Evolutionary conservation across 1,139 yeast genomes (phyloP), one percentile per base, ranked within the genome.

Genomic region (Debaryomycetaceae sp.): DNA sequence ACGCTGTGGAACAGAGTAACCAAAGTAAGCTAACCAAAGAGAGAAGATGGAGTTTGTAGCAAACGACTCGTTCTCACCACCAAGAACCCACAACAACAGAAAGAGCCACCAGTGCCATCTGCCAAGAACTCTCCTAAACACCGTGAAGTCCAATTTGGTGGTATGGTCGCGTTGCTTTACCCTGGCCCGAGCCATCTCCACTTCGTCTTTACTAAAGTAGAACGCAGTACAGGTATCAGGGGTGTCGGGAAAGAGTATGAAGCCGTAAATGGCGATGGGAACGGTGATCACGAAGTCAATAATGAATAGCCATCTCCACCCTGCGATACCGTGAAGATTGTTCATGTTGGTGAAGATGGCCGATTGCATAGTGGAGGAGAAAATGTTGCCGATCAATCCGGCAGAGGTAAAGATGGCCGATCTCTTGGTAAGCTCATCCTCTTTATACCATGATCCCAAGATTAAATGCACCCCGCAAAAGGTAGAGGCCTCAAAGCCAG

Each of bases 91-190:
- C 8, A 75, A 61, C 9, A 70, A 44, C 4, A 75, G 65, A 38
- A 76, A 72, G 6, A 68, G 42, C 64, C 72, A 75, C 76, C 77
- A 75, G 43, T 71, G 77, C 81, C 81, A 76, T 33, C 64, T 61
- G 3, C 71, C 74, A 25, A 66, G 41, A 1, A 74, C 75, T 43
- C 81, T 61, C 32, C 59, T 56, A 27, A 71, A 27, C 3, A 73
- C 56, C 3, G 71, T 47, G 63, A 65, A 56, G 41, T 71, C 70
- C 25, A 71, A 53, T 14, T 44, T 44, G n/a, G 65, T 58, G 23
- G 49, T 40, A 44, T 57, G 34, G 27, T 64, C 62, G 29, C 61
- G 46, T 7, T 59, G 57, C 12, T 64, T 65, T 19, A 68, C 46
- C 40, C 74, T 52, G 13, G 48, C 40, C 37, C 50, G 44, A 0